Conservation (phyloP, 345 rosid genomes). For the Clausena lansium region DNA sequence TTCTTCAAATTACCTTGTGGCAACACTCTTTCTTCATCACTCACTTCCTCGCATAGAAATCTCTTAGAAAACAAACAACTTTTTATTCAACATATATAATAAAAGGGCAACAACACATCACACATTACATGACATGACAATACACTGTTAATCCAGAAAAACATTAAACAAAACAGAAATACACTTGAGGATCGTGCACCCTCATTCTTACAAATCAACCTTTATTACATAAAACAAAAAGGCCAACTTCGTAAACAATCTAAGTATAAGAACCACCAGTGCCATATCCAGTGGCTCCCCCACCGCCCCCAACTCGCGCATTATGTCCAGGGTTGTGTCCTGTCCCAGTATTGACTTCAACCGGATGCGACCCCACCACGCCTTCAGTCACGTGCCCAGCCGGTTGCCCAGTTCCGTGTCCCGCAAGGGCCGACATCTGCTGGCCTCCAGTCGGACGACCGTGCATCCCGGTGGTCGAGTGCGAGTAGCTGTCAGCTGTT, state of each 20-base stretch:
- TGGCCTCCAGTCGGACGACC: not conserved
- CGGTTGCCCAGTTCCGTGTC: slow-evolving; percentile 4
- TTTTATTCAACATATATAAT: not conserved
- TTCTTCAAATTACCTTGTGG: too few relatives aligned
- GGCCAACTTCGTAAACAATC: not conserved
- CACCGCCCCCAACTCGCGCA: not conserved
- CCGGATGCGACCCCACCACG: not conserved
- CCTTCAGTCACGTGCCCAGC: not conserved
- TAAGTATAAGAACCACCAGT: slow-evolving; percentile 1
- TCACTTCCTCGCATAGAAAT: too few relatives aligned
- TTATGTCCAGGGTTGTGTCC: not conserved
- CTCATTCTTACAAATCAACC: not conserved
- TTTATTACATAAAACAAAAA: not conserved
- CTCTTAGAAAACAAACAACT: not conserved
- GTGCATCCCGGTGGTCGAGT: not conserved
- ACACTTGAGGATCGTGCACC: not conserved
- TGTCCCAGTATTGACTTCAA: not conserved
- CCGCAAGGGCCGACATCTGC: slow-evolving; percentile 5
- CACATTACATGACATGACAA: not conserved
- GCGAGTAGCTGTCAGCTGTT: not conserved
- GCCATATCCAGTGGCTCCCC: not conserved
- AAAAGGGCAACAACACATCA: too few relatives aligned
- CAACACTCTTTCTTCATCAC: too few relatives aligned
- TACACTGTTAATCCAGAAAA: not conserved
- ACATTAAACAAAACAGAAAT: not conserved